Percentiles rank a stretch among this genome's conserved stretches.
Conservation (phyloP, 805 yeast species). For the Ogataea naganishii region DNA sequence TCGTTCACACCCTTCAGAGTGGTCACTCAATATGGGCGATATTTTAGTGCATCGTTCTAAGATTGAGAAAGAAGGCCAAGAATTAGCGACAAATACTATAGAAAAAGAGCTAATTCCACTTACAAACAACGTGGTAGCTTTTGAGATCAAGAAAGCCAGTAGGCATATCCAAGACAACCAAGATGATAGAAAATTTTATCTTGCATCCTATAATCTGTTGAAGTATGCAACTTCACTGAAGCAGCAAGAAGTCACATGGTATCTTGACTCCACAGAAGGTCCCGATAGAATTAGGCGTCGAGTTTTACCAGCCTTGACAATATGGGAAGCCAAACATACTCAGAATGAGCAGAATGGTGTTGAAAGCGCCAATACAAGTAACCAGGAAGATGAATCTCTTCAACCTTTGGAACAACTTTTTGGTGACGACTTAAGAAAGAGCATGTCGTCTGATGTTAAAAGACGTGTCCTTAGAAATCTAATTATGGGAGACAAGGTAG, state of each 20-base stretch:
- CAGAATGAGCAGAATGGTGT: too few species aligned
- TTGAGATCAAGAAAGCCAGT: constrained; percentile 40
- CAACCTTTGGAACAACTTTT: constrained; percentile 36
- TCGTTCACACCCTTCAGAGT: too few species aligned
- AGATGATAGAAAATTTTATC: constrained; percentile 45
- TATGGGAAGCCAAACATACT: too few species aligned
- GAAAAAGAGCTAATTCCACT: constrained; percentile 25
- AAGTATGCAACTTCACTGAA: constrained; percentile 25
- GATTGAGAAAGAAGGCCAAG: too few species aligned
- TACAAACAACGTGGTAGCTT: constrained; percentile 29
- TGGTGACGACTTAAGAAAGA: constrained; percentile 38
- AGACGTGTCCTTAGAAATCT: constrained; percentile 65
- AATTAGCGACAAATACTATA: constrained; percentile 7
- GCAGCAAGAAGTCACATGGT: constrained; percentile 25
- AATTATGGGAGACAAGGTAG: constrained; percentile 61
- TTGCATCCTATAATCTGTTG: constrained; percentile 37
- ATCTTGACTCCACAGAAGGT: constrained; percentile 64
- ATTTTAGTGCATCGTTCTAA: too few species aligned
- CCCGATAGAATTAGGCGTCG: constrained; percentile 58
- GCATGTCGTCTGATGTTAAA: too few species aligned
- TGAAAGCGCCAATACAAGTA: constrained; percentile 2
- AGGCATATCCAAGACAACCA: constrained; percentile 57
- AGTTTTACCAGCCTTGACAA: constrained; percentile 48
- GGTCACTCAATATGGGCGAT: too few species aligned
- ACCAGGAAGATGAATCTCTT: constrained; percentile 19